Evolutionary conservation across 2,329 filamentous ascomycete genomes (phyloP).

Genomic region (Aspergillus proliferans): DNA sequence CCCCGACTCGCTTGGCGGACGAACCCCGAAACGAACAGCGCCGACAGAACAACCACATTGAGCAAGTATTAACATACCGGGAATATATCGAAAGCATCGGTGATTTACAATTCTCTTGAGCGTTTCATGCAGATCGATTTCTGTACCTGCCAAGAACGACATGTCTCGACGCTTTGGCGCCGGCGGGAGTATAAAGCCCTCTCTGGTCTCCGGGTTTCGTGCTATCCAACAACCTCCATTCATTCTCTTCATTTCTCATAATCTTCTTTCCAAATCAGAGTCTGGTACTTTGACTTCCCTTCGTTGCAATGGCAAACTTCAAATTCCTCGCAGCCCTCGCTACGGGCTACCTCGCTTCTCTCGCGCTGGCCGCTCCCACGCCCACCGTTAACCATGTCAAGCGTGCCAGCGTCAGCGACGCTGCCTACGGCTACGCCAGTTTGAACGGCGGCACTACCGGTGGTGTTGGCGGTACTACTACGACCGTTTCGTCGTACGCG

Average conservation of each 20-base stretch:
- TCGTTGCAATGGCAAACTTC: slow-evolving; percentile 17
- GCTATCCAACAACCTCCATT: not conserved
- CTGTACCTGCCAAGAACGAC: not conserved
- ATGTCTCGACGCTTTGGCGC: not conserved
- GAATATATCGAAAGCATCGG: not conserved
- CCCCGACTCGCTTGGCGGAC: not conserved
- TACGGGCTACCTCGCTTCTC: slow-evolving; percentile 6
- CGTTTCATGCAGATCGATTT: not conserved
- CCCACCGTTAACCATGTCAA: slow-evolving; percentile 15
- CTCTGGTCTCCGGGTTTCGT: not conserved
- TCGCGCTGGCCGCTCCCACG: slow-evolving; percentile 22
- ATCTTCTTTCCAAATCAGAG: not conserved
- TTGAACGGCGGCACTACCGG: slow-evolving; percentile 50
- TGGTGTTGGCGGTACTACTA: slow-evolving; percentile 50
- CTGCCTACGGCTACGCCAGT: slow-evolving; percentile 41
- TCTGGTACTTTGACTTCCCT: not conserved
- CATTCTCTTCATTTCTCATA: not conserved
- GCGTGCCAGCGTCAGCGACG: slow-evolving; percentile 20
- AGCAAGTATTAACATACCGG: not conserved
- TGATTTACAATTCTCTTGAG: too few species aligned
- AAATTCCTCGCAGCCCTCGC: slow-evolving; percentile 18
- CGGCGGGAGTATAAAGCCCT: not conserved
- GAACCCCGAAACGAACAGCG: not conserved
- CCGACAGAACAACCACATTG: not conserved
- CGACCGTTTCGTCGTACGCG: slow-evolving; percentile 49